phyloP scores from a whole-genome alignment of 345 rosid genomes.

The Pugionium cornutum region DNA sequence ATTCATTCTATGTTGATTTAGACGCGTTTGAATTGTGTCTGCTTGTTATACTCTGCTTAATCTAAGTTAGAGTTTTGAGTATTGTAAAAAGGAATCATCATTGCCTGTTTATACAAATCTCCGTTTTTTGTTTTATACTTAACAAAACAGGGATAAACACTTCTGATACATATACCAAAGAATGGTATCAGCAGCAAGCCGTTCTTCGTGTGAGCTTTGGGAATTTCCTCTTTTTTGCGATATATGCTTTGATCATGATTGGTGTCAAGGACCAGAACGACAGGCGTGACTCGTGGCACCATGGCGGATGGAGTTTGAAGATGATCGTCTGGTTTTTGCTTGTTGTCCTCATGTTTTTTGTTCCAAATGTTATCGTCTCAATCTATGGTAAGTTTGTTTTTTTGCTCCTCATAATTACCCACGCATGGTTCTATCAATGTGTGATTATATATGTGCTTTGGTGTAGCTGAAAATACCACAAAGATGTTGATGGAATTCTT shows the following conservation, averaged over 20 bases:
- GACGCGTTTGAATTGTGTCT: background rate
- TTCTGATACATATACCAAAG: slow-evolving; percentile 60
- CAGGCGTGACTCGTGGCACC: slow-evolving; percentile 90
- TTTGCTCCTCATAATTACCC: slow-evolving; percentile 5
- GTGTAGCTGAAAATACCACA: background rate
- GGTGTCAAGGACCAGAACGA: slow-evolving; percentile 94
- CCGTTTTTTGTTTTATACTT: slow-evolving; percentile 15
- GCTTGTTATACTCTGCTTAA: background rate
- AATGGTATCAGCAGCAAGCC: slow-evolving; percentile 87
- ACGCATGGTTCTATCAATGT: background rate
- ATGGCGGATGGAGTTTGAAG: slow-evolving; percentile 93
- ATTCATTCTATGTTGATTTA: background rate
- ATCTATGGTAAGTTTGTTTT: slow-evolving; percentile 62
- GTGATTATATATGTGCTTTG: slow-evolving; percentile 5
- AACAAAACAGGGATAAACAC: slow-evolving; percentile 71
- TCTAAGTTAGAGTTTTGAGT: slow-evolving; percentile 2
- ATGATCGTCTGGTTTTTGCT: slow-evolving; percentile 84
- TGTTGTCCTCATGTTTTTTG: slow-evolving; percentile 82
- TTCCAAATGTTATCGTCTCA: slow-evolving; percentile 67
- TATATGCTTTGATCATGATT: slow-evolving; percentile 81
- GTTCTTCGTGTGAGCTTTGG: slow-evolving; percentile 98
- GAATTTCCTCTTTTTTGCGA: slow-evolving; percentile 71
- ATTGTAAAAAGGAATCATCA: slow-evolving; percentile 1
- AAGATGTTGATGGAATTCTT: background rate
- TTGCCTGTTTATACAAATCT: background rate